Conservation (phyloP, 371 early-diverging fungal genomes). For the Mucor piriformis region DNA sequence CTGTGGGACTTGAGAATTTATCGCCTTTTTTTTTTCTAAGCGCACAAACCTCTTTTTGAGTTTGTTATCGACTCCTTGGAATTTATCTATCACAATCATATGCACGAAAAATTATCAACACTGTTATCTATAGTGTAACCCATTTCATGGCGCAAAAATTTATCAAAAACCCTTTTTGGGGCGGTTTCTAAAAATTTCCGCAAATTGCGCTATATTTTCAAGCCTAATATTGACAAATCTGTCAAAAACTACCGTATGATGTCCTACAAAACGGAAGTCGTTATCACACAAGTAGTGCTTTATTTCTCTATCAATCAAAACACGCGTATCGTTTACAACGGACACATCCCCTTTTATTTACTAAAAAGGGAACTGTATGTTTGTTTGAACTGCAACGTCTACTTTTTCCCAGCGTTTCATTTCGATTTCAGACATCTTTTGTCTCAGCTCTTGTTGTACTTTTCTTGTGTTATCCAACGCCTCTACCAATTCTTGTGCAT, state of each 20-base stretch:
- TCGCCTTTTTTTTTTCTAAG: background rate
- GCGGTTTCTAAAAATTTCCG: too few species aligned
- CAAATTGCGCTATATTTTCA: too few species aligned
- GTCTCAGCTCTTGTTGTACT: slow-evolving; percentile 44
- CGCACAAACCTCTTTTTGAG: background rate
- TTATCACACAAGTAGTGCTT: too few species aligned
- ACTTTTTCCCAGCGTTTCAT: slow-evolving; percentile 47
- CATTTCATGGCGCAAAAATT: background rate
- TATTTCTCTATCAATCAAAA: too few species aligned
- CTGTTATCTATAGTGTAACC: too few species aligned
- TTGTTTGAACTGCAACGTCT: slow-evolving; percentile 45
- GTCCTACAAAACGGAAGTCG: too few species aligned
- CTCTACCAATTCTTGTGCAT: slow-evolving; percentile 41
- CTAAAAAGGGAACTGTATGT: too few species aligned
- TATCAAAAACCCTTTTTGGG: background rate
- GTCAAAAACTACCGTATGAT: too few species aligned
- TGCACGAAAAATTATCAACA: background rate
- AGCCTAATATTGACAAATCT: too few species aligned
- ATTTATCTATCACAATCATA: background rate
- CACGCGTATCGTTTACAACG: too few species aligned
- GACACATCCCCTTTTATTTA: too few species aligned
- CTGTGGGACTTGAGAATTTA: background rate
- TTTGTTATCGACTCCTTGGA: background rate
- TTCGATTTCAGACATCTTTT: slow-evolving; percentile 52
- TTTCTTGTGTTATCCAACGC: slow-evolving; percentile 43